Base-by-base conservation (phyloP, 371 early-diverging fungal species). In the Quaeritorhiza haematococci region DNA sequence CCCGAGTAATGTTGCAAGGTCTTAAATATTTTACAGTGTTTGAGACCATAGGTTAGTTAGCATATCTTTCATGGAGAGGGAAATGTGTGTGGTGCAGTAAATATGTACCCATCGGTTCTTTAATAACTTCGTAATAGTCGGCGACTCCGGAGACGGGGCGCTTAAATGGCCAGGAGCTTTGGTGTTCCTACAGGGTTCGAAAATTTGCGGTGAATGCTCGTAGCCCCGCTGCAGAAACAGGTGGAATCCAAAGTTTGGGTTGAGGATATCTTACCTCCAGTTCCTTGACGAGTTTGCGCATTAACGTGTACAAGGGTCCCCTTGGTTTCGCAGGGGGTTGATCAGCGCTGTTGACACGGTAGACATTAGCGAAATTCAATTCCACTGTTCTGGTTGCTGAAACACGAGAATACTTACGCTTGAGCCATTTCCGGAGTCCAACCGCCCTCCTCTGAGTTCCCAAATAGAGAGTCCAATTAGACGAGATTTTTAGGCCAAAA, bases 91-190 rank as follows among this genome's bases (percentile, higher is more conserved):
- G 10, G 47, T 47, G 10, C 47, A 47, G 10, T 47, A 24, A 47
- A 19, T 19, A 28, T 34, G 73, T 79, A 91, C 91, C 96, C 99
- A 99, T 99, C 0, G 99, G 99, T 43, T 93, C 88, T 61, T 90
- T 94, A 67, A 99, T 96, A 45, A 98, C 85, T 5, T 86, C 82
- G 59, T 95, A 94, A 69, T 99, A 99, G 67, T 98, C 98, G 3
- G 93, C 86, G 0, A 99, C 99, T 1, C 86, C 78, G 54, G 92
- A 87, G 7, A 99, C 99, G 7, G 99, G 98, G 49, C 95, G 88
- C 42, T 86, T 74, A 72, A 99, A 99, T 23, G 99, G 98, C 99
- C 99, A 99, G 3, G 98, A 84, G 41, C 82, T 78, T n/a, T n/a
- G n/a, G n/a, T n/a, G n/a, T n/a, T n/a, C n/a, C n/a, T n/a, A n/a